Evolutionary conservation across 306 rosid species (phyloP).

Genomic region (Elaeagnus macrophylla): DNA sequence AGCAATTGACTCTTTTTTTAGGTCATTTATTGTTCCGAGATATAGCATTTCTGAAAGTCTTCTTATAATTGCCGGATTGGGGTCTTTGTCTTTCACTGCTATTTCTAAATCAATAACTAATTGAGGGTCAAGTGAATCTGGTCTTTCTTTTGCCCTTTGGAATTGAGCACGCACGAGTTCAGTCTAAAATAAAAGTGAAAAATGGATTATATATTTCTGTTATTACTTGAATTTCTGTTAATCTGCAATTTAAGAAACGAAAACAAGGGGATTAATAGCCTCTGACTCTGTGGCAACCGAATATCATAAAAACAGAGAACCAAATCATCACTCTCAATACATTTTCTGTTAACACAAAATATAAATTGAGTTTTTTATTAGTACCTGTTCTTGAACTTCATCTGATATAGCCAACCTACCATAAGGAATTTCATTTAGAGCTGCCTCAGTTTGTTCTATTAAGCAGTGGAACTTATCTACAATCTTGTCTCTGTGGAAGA

Average conservation of each 20-base stretch:
- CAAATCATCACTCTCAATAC: constrained; percentile 6
- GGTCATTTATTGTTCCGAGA: constrained; percentile 56
- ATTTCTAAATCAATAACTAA: constrained; percentile 52
- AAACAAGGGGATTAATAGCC: neutral
- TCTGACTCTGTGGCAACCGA: neutral
- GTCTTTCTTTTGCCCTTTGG: constrained; percentile 65
- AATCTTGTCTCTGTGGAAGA: constrained; percentile 43
- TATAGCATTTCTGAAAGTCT: constrained; percentile 80
- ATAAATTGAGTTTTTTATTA: neutral
- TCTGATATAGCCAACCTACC: constrained; percentile 53
- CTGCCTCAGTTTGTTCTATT: constrained; percentile 63
- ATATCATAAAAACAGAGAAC: constrained; percentile 4
- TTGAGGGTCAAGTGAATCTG: constrained; percentile 52
- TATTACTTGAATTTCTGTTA: constrained; percentile 7
- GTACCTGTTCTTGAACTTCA: constrained; percentile 97
- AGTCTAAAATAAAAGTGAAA: constrained; percentile 41
- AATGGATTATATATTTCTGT: neutral
- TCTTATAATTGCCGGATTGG: constrained; percentile 50
- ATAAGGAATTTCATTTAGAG: constrained; percentile 54
- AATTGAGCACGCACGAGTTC: constrained; percentile 91
- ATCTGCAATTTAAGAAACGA: constrained; percentile 5
- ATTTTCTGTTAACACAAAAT: neutral
- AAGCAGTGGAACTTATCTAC: constrained; percentile 42
- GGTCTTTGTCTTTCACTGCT: constrained; percentile 57
- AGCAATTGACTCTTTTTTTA: constrained; percentile 73